phyloP scores from a whole-genome alignment of 208 protist species.

The Naegleria lovaniensis region DNA sequence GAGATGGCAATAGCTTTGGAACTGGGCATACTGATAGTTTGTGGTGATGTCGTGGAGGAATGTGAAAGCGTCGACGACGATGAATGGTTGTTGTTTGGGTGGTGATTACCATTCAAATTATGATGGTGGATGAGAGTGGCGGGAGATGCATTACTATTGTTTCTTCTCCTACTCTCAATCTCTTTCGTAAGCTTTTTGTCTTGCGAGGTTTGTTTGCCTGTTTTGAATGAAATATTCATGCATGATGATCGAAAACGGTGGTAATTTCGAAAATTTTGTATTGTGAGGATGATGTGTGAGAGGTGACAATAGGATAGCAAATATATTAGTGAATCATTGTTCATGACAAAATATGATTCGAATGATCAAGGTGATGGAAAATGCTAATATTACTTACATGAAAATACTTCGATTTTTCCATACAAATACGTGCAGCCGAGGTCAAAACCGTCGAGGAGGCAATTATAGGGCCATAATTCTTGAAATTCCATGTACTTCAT shows the following conservation, averaged over 20 bases:
- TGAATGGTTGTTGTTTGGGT: not conserved
- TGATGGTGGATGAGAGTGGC: not conserved
- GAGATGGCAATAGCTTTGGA: not conserved
- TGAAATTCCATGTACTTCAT: constrained; percentile 17
- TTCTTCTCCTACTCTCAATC: not conserved
- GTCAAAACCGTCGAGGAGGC: not conserved
- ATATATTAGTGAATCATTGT: not conserved
- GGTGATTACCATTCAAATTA: not conserved
- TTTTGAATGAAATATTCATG: too few relatives aligned
- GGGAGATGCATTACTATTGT: not conserved
- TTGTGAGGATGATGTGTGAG: not conserved
- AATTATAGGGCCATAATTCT: constrained; percentile 5
- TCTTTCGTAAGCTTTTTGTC: constrained; percentile 20
- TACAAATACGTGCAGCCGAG: not conserved
- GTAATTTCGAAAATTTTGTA: not conserved
- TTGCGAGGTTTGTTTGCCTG: constrained; percentile 15
- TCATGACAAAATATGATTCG: not conserved
- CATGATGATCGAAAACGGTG: not conserved
- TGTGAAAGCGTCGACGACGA: not conserved
- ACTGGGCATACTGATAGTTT: not conserved
- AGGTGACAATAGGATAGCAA: not conserved
- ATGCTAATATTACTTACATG: not conserved
- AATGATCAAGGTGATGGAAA: not conserved
- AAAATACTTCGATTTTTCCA: constrained; percentile 16
- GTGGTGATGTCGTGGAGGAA: not conserved